phyloP scores from a whole-genome alignment of 306 rosid genomes.

The Cicer yamashitae region DNA sequence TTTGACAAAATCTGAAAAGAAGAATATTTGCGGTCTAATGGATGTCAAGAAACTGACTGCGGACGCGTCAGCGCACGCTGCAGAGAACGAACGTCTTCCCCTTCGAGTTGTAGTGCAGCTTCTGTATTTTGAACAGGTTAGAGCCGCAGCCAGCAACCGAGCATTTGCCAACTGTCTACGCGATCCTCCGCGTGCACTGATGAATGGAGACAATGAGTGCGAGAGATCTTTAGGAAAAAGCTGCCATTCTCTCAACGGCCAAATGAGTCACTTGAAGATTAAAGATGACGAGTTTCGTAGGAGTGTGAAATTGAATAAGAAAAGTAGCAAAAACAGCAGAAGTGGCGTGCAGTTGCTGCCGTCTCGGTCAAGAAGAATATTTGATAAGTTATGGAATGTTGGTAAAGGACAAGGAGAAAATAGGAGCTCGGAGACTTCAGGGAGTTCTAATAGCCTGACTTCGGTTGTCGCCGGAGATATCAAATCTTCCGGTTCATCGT shows the following conservation, averaged over 20 bases:
- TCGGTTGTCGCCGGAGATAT: conserved; percentile 74
- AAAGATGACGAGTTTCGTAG: conserved; percentile 57
- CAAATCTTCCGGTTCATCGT: conserved; percentile 74
- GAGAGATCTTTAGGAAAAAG: conserved; percentile 51
- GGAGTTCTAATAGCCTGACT: conserved; percentile 91
- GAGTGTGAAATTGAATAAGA: conserved; percentile 65
- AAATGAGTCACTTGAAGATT: conserved; percentile 61
- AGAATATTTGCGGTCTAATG: conserved; percentile 70
- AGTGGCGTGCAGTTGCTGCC: conserved; percentile 83
- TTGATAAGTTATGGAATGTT: conserved; percentile 78
- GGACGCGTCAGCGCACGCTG: conserved; percentile 83
- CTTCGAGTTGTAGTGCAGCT: conserved; percentile 91
- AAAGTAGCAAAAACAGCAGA: conserved; percentile 76
- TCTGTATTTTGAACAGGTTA: conserved; percentile 86
- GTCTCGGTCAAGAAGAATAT: conserved; percentile 87
- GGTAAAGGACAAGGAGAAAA: conserved; percentile 82
- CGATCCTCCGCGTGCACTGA: conserved; percentile 38
- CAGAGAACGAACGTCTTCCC: conserved; percentile 91
- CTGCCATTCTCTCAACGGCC: conserved; percentile 59
- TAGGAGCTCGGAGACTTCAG: conserved; percentile 87
- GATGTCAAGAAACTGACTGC: conserved; percentile 79
- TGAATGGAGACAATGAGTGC: conserved; percentile 55
- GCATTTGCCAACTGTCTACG: conserved; percentile 39
- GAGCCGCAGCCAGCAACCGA: conserved; percentile 54
- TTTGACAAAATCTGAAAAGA: conserved; percentile 80